Base-by-base conservation (phyloP, 2,329 filamentous ascomycete genomes). In the Colletotrichum caudatum region DNA sequence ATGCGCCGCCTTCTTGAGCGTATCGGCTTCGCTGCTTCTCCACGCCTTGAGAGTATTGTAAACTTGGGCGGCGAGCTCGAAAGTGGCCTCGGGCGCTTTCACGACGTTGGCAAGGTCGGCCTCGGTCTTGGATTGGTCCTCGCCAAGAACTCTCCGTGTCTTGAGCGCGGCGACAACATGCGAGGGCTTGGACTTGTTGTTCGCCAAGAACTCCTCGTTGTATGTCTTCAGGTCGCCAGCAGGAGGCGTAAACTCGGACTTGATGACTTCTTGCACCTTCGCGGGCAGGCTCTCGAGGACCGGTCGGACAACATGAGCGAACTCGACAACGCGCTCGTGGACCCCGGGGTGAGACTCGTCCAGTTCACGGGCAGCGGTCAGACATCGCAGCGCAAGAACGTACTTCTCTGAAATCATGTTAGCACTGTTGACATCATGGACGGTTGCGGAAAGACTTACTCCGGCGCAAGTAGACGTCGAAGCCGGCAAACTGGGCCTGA, bases 401-500 rank as follows among this genome's bases (percentile, higher is more conserved):
- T 93, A 94, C 84, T 98, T 98, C 79, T 90, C 95, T 95, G 77
- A 69, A 33, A 37, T 8, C 6, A 60, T 23, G 61, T 77, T 82
- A 78, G 81, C 74, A 33, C 62, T 78, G 44, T n/a, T 18, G 33
- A 48, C 11, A 23, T 26, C 26, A 16, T 26, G 5, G 11, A 74
- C 53, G 74, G 69, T 39, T n/a, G 14, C 14, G 5, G 37, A 2
- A 20, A 20, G 33, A 84, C 91, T 86, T 89, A 97, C 94, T 91
- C 84, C 92, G 88, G 78, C 94, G 88, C 71, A 97, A 86, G 79
- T 94, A 95, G 23, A 99, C 92, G 83, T 98, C 95, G 77, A 98
- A 98, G 6, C 94, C 96, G 64, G 92, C 89, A 74, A 91, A 87
- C 82, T 99, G 96, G 29, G 89, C 93, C 73, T 96, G 90, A 59